A percentile compares a stretch with the other conserved stretches of the same genome.
phyloP scores from a whole-genome alignment of 2,329 filamentous ascomycete genomes.

The Fusarium neocosmosporiellum region DNA sequence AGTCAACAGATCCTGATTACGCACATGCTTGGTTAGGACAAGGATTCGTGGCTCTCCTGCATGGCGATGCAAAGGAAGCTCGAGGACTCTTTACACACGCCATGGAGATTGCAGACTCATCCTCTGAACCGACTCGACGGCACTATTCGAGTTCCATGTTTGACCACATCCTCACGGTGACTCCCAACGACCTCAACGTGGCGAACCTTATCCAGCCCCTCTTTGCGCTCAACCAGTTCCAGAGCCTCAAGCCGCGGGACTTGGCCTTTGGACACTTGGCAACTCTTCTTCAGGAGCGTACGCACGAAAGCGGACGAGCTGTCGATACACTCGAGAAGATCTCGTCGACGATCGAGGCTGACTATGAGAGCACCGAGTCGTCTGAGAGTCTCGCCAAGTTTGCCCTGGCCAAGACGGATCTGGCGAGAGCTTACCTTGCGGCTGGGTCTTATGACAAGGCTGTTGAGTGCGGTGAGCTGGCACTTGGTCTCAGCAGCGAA shows the following conservation, averaged over 20 bases:
- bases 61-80: constrained; percentile 81
- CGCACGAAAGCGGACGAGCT: constrained; percentile 73
- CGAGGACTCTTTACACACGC: constrained; percentile 91
- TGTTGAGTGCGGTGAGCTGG: constrained; percentile 82
- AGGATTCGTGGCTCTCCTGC: constrained; percentile 82
- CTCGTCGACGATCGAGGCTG: constrained; percentile 77
- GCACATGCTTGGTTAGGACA: constrained; percentile 95
- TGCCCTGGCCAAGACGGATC: constrained; percentile 85
- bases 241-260: constrained; percentile 76
- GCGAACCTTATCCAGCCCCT: constrained; percentile 83
- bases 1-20: constrained; percentile 95
- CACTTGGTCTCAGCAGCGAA: constrained; percentile 81
- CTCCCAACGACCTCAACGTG: constrained; percentile 58
- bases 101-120: constrained; percentile 89
- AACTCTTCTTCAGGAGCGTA: constrained; percentile 84
- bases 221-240: constrained; percentile 87
- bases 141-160: constrained; percentile 87
- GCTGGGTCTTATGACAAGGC: constrained; percentile 73
- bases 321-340: constrained; percentile 73
- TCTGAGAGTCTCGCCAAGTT: constrained; percentile 78
- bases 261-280: constrained; percentile 80
- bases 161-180: constrained; percentile 76
- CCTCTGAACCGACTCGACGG: constrained; percentile 76
- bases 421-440: constrained; percentile 86
- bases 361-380: constrained; percentile 88